Evolutionary conservation across 73 alveolate genomes (phyloP), one percentile per base, ranked within the genome.

Genomic region (Durusdinium trenchii): DNA sequence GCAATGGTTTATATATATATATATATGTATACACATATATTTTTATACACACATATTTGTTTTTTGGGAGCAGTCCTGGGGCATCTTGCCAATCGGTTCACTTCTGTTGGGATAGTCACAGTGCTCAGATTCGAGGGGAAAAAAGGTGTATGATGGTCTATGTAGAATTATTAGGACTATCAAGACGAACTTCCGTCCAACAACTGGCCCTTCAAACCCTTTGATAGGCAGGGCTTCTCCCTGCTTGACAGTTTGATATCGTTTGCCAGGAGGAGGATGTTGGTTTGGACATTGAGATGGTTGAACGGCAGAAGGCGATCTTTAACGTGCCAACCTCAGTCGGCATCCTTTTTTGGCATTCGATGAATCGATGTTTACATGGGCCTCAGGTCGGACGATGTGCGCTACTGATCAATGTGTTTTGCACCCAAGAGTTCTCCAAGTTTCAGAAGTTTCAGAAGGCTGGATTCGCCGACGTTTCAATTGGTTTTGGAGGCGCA

Each of bases 361-460:
- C n/a, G n/a, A n/a, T n/a, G n/a, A n/a, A n/a, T n/a, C n/a, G n/a
- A n/a, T n/a, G n/a, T n/a, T n/a, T n/a, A n/a, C n/a, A n/a, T n/a
- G n/a, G 46, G 9, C 54, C n/a, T 36, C 54, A 89, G 96, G 96
- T 91, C 46, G 97, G 97, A 67, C 81, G 97, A 32, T 28, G 61
- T 0, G 97, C 97, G 78, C 42, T 91, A 7, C 89, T 91, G 78
- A 91, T 91, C 89, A 91, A 91, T 89, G 64, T 54, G 51, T 91
- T 91, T 57, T 76, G 89, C 35, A 91, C 97, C 6, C 97, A 91
- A 67, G 97, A 91, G 60, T 91, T 91, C 89, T 76, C 89, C 79
- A 91, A 91, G 60, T 91, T 91, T 23, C 97, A 91, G 61, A 91
- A 91, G 60, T 91, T 91, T 23, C 97, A 91, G 61, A 91, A 91